Evolutionary conservation across 192 early-diverging fungal genomes (phyloP), one percentile per base, ranked within the genome.

Genomic region (Entomortierella beljakovae): DNA sequence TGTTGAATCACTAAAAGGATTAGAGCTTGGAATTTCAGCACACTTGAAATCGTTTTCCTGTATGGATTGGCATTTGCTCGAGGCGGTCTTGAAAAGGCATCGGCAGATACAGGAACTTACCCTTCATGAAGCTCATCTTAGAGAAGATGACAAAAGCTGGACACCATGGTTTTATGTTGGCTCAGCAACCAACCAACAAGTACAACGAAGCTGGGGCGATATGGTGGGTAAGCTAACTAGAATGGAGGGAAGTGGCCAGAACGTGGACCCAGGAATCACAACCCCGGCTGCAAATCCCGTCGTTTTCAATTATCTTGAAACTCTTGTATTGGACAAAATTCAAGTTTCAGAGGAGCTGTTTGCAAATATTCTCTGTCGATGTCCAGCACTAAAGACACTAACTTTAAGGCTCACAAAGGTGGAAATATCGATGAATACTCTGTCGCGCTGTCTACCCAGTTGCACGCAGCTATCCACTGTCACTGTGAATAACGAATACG

Each of bases 261-360:
- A 40, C 25, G 23, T 23, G 28, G 23, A 53, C 3, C 28, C 43
- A 8, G 1, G 0, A 3, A 15, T n/a, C 3, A 29, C 31, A 33
- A 49, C 43, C n/a, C 16, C 37, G 7, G 34, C 31, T 25, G 2
- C 50, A 28, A 33, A 57, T 0, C 2, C 33, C 0, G 9, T 22
- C n/a, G 33, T 35, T 10, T 70, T 70, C 22, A 51, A 25, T 54
- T 38, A 70, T 29, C 25, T 70, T 37, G 31, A 60, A 20, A 42
- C 20, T 29, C 15, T 70, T 16, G 59, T 46, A 10, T 35, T 70
- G 8, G 38, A 70, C 2, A 29, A 32, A 23, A 46, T 70, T 28
- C 18, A 28, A 22, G 15, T 70, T 18, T 54, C 50, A 16, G 57
- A 61, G 32, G 58, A 70, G 9, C 20, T 70, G 32, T 37, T 70